Evolutionary conservation across 805 yeast species (phyloP), one percentile per base, ranked within the genome.

Genomic region (Tetrapisispora taiwanensis): DNA sequence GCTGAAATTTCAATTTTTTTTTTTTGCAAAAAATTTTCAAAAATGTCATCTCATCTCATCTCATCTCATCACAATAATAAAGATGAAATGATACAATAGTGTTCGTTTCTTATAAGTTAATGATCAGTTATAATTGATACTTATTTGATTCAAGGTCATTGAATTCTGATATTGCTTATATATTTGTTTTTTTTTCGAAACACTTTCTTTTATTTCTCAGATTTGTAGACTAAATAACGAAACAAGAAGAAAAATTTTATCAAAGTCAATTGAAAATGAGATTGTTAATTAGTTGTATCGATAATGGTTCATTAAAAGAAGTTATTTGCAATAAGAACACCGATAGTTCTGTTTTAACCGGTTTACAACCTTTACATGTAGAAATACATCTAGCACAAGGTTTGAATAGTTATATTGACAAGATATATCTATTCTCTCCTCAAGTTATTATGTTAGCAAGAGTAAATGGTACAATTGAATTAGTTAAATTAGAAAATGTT

Each of bases 271-370:
- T 26, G 30, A 28, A 28, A 14, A 81, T 83, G 90, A 80, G 74
- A 60, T 58, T 82, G 13, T 52, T 83, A 37, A 79, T 72, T 3
- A 69, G 86, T 35, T 74, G 84, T 15, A 83, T 76, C 48, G 89
- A 83, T 52, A 72, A 76, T 1, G 88, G 89, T 0, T 69, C 75
- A 6, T 51, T 81, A 43, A 82, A 81, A 53, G 87, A 80, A 56
- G 66, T 85, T 8, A 55, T 71, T 5, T 86, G 87, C 52, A 59
- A 66, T 17, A 66, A 72, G 42, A 90, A 89, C 0, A 81, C 90
- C 0, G 94, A 89, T 55, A 87, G 95, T 3, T 83, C 95, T 6
- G 68, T 71, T 35, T 78, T 81, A 55, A 74, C 74, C 30, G 81
- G 82, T 0, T 62, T 67, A 12, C 84, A 81, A 56, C 94, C 95